Evolutionary conservation across 2,329 filamentous ascomycete genomes (phyloP).

Genomic region (Pyrenochaeta sp.): DNA sequence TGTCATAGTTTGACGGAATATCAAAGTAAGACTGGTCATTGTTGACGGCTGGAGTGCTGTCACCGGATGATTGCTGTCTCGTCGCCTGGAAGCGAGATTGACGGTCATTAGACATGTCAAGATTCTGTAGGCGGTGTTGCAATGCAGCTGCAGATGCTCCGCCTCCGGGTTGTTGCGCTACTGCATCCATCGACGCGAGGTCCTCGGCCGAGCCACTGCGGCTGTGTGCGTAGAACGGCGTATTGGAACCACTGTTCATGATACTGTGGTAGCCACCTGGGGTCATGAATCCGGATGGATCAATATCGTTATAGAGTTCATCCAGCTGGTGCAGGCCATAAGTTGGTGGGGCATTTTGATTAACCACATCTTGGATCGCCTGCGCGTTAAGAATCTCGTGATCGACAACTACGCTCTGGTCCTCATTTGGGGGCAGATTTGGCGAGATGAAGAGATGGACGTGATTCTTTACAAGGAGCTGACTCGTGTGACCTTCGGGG

Average conservation of each 20-base stretch:
- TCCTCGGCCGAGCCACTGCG: constrained; percentile 84
- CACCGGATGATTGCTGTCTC: constrained; percentile 44
- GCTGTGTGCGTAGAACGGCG: constrained; percentile 75
- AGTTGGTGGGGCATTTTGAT: constrained; percentile 80
- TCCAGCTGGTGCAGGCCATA: constrained; percentile 93
- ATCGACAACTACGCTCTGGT: constrained; percentile 72
- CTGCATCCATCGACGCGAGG: constrained; percentile 65
- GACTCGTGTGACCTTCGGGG: constrained; percentile 91
- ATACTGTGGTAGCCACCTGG: constrained; percentile 69
- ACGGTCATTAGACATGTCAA: constrained; percentile 51
- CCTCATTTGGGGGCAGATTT: constrained; percentile 85
- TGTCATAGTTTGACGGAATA: constrained; percentile 45
- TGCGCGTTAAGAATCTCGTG: constrained; percentile 46
- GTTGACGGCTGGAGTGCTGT: constrained; percentile 43
- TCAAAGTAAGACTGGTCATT: constrained; percentile 32
- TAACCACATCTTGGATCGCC: constrained; percentile 62
- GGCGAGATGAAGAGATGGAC: constrained; percentile 96
- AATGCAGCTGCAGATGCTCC: constrained; percentile 67
- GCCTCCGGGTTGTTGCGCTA: constrained; percentile 40
- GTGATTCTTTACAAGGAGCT: constrained; percentile 89
- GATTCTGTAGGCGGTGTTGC: constrained; percentile 70
- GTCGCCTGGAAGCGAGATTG: constrained; percentile 31
- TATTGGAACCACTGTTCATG: constrained; percentile 65
- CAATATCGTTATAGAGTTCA: constrained; percentile 86
- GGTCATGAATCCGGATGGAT: constrained; percentile 81